phyloP scores from a whole-genome alignment of 129 eudicot species.

The Pittosporum tobira region DNA sequence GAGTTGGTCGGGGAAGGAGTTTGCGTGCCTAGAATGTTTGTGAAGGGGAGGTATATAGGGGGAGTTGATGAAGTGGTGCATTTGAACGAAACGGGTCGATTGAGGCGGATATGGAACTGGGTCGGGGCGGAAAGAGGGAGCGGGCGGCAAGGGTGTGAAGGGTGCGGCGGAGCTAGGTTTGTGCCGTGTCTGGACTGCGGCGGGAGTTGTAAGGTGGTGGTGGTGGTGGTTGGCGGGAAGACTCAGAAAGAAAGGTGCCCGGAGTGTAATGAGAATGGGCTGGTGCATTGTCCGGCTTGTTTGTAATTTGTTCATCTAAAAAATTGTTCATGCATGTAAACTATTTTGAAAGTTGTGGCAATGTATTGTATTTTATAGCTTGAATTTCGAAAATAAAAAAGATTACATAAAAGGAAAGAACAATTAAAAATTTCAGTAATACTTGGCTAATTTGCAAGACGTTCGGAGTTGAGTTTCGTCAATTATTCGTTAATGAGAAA shows the following conservation, averaged over 20 bases:
- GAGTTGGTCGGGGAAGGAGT: conserved; percentile 44
- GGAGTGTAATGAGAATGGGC: conserved; percentile 72
- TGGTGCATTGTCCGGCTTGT: conserved; percentile 69
- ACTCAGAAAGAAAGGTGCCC: conserved; percentile 51
- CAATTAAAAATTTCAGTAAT: no score
- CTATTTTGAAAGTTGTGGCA: no score
- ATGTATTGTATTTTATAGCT: no score
- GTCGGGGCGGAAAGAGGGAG: conserved; percentile 59
- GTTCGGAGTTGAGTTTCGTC: no score
- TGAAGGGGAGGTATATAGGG: conserved; percentile 72
- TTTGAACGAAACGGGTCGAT: conserved; percentile 60
- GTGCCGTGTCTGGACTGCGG: conserved; percentile 88
- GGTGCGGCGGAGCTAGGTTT: conserved; percentile 82
- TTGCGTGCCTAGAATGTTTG: conserved; percentile 65
- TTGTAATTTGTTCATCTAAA: conserved; percentile 18
- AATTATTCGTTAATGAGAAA: no score
- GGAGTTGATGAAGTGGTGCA: conserved; percentile 77
- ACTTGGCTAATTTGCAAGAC: no score
- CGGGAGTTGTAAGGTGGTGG: conserved; percentile 68
- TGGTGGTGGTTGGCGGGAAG: conserved; percentile 26
- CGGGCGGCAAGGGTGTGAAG: conserved; percentile 65
- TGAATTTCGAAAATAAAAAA: no score
- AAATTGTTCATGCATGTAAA: no score
- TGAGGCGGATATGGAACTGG: conserved; percentile 64
- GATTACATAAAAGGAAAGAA: no score